These are phyloP conservation scores for Colletotrichum liriopes DNA, from an alignment of 2,329 filamentous ascomycete species.

Conservation along the genomic window DNA sequence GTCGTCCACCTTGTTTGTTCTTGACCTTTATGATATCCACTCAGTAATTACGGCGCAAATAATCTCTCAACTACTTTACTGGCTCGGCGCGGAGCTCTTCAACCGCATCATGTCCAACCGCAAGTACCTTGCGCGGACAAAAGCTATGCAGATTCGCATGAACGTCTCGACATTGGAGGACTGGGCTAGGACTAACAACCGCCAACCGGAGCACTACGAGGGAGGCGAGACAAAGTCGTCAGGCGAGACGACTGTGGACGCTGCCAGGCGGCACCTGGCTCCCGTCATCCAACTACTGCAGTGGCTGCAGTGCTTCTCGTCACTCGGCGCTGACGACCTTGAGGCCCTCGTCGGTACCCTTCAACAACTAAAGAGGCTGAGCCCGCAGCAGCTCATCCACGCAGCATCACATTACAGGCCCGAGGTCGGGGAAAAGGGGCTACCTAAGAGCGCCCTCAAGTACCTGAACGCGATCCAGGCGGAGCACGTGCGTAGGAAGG, in stretches of 20 bases:
- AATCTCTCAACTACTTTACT: slow-evolving; percentile 93
- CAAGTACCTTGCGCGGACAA: slow-evolving; percentile 94
- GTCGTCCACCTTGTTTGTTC: slow-evolving; percentile 95
- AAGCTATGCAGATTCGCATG: slow-evolving; percentile 99
- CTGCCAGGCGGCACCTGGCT: slow-evolving; percentile 86
- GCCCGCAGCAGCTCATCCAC: slow-evolving; percentile 90
- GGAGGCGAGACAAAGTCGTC: slow-evolving; percentile 88
- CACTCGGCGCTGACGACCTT: slow-evolving; percentile 85
- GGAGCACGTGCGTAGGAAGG: slow-evolving; percentile 75
- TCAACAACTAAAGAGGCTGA: slow-evolving; percentile 88
- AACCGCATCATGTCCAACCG: slow-evolving; percentile 98
- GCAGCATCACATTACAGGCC: slow-evolving; percentile 93
- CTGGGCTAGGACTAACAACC: slow-evolving; percentile 94
- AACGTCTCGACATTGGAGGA: slow-evolving; percentile 96
- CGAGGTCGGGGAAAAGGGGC: slow-evolving; percentile 93
- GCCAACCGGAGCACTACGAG: slow-evolving; percentile 95
- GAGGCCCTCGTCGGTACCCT: slow-evolving; percentile 91
- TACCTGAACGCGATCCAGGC: slow-evolving; percentile 87
- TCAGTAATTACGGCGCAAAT: slow-evolving; percentile 96
- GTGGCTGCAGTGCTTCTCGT: slow-evolving; percentile 98
- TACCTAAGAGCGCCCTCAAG: slow-evolving; percentile 90
- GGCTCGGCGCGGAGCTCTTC: slow-evolving; percentile 96
- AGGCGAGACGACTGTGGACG: slow-evolving; percentile 89
- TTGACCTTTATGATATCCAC: slow-evolving; percentile 99
- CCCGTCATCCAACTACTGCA: slow-evolving; percentile 95